Percentiles rank a stretch among this genome's conserved stretches.
These are phyloP conservation scores for Penicillium lividum DNA, from an alignment of 495 filamentous ascomycete genomes.

Conservation along the genomic window DNA sequence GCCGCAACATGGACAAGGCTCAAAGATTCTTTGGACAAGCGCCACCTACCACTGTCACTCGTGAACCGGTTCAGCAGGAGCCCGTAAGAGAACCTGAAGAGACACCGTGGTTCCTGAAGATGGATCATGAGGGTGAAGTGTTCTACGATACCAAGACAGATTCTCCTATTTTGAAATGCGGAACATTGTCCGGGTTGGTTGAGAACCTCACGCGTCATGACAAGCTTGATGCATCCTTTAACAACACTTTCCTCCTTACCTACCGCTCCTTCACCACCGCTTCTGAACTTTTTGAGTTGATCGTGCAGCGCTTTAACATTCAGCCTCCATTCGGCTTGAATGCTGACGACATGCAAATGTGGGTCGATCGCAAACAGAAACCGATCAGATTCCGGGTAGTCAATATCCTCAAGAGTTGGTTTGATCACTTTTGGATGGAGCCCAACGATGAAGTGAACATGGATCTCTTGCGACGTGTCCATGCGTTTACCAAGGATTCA, in stretches of 20 bases:
- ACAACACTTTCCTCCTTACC: slow-evolving; percentile 95
- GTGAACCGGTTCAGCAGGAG: slow-evolving; percentile 45
- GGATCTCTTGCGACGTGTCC: slow-evolving; percentile 81
- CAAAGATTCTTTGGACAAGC: slow-evolving; percentile 89
- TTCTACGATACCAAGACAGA: slow-evolving; percentile 80
- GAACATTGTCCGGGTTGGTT: slow-evolving; percentile 85
- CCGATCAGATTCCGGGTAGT: slow-evolving; percentile 93
- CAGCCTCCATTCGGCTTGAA: slow-evolving; percentile 87
- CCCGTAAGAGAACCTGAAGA: slow-evolving; percentile 64
- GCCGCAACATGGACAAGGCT: slow-evolving; percentile 77
- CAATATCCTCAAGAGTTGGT: slow-evolving; percentile 97
- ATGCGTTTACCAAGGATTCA: slow-evolving; percentile 86
- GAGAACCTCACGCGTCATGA: slow-evolving; percentile 96
- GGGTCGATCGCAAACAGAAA: slow-evolving; percentile 93
- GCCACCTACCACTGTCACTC: slow-evolving; percentile 53
- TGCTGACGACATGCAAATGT: slow-evolving; percentile 74
- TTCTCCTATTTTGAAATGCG: slow-evolving; percentile 76
- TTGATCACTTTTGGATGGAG: slow-evolving; percentile 99
- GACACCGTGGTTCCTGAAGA: slow-evolving; percentile 76
- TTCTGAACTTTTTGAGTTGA: slow-evolving; percentile 85
- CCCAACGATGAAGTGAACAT: slow-evolving; percentile 78
- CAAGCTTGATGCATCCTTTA: slow-evolving; percentile 91
- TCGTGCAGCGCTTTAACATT: slow-evolving; percentile 86
- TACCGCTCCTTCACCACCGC: slow-evolving; percentile 94
- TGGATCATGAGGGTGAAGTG: slow-evolving; percentile 89